Evolutionary conservation across 2,329 filamentous ascomycete species (phyloP), one percentile per base, ranked within the genome.

Genomic region (Phoma sp.): DNA sequence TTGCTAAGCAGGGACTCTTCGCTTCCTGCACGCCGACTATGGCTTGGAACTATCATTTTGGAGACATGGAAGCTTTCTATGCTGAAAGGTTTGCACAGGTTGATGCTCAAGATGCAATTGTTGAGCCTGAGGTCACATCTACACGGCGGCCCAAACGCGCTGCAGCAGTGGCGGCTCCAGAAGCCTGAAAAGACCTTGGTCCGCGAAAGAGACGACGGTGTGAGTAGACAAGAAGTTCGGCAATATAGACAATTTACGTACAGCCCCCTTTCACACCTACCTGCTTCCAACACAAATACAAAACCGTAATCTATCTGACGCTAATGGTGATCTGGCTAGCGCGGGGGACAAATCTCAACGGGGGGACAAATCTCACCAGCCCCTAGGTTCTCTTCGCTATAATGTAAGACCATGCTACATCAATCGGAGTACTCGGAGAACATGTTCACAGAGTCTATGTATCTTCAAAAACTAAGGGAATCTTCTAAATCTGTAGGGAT

Each of bases 1-100:
- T 60, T 8, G 52, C 57, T 43, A 40, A 41, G 25, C 31, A 60
- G 29, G 57, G 57, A 32, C 52, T 56, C 33, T 51, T 53, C 17
- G 19, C 27, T 47, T 53, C 44, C 17, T 56, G 48, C 31, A 58
- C 55, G 29, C 58, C 40, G 25, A 57, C 58, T 53, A 58, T 58
- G 41, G 55, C 58, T 24, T 58, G 38, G 55, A 61, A 58, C 55
- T 61, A 61, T 56, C 46, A 61, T 36, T 61, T 61, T 55, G 36
- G 55, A 49, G 52, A 57, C 29, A 59, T 61, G 29, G 43, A 59
- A 35, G 55, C 58, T 48, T 61, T 61, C 46, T 61, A 59, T 40
- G 19, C 45, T 49, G 46, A 61, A 49, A 61, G 58, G 47, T 61
- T 58, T 36, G 51, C 47, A 31, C 48, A 58, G 40, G 48, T 56